Evolutionary conservation across 345 rosid species (phyloP), one percentile per base, ranked within the genome.

Genomic region (Camelina neglecta): DNA sequence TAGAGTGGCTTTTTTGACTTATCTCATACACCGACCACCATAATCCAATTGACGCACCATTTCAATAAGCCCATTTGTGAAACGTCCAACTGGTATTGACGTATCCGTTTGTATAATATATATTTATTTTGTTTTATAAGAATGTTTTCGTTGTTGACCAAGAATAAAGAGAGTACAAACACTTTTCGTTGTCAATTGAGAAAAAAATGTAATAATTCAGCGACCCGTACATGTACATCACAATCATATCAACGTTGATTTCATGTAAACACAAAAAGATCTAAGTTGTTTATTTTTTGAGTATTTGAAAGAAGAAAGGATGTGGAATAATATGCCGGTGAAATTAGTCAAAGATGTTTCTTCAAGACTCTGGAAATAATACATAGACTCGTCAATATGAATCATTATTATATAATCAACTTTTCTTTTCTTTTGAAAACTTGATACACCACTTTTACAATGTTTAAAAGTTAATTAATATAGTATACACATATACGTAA

Each of bases 241-340:
- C 73, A 67, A 47, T 59, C 42, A 57, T n/a, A 57, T 74, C 77
- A 73, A 55, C 48, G 77, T 74, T 65, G 61, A 50, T 73, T 73
- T 16, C 29, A 65, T 56, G 53, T 42, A 24, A 51, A 50, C 31
- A 29, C 4, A 2, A 20, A 26, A n/a, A 41, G 1, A 53, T 6
- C 35, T 8, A 44, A 44, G 31, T 31, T 73, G 55, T 7, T 45
- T 26, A 7, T 0, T 29, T 58, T 58, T 57, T 35, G 24, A 44
- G 24, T 44, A 57, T 65, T 45, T 33, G 9, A 54, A 18, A 44
- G 48, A 15, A 65, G 56, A 51, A 38, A 31, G 58, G 48, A 60
- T 35, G 59, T 49, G 38, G 11, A 49, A 29, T 29, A 29, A 29
- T 29, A 50, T 59, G 47, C 35, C 4, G 42, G 41, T n/a, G 7